These are phyloP conservation scores for Pyrenochaeta sp. DNA, from an alignment of 2,329 filamentous ascomycete genomes.

Conservation along the genomic window DNA sequence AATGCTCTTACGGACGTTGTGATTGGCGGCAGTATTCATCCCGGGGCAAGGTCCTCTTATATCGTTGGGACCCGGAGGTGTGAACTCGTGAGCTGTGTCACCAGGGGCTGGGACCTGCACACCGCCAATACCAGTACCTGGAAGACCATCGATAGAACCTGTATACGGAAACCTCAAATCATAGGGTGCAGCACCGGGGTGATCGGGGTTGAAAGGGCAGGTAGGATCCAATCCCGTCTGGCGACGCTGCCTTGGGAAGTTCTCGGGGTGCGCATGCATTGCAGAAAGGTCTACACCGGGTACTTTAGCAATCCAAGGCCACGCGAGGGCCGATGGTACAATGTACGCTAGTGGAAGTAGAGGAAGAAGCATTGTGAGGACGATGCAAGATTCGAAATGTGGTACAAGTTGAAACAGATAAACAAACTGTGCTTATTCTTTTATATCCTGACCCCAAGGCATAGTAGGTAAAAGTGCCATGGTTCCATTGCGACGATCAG, in stretches of 20 bases:
- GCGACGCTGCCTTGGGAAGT: slow-evolving; percentile 16
- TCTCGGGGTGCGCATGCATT: neutral
- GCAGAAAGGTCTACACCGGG: slow-evolving; percentile 27
- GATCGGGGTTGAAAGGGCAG: slow-evolving; percentile 36
- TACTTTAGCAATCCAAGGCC: slow-evolving; percentile 28
- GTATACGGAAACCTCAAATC: slow-evolving; percentile 50
- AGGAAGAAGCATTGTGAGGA: too few species aligned
- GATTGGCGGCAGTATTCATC: slow-evolving; percentile 54
- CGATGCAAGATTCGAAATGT: too few species aligned
- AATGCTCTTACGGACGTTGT: too few species aligned
- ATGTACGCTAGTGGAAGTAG: too few species aligned
- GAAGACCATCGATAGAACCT: slow-evolving; percentile 52
- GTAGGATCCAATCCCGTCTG: slow-evolving; percentile 19
- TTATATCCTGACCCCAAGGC: too few species aligned
- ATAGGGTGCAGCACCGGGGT: slow-evolving; percentile 31
- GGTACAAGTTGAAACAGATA: too few species aligned
- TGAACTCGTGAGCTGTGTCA: slow-evolving; percentile 44
- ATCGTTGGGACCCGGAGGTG: slow-evolving; percentile 28
- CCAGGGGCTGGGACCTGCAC: slow-evolving; percentile 55
- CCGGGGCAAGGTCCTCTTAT: slow-evolving; percentile 52
- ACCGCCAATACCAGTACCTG: slow-evolving; percentile 54
- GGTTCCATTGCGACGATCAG: too few species aligned
- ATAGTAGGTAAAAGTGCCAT: too few species aligned
- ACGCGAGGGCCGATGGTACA: slow-evolving; percentile 10
- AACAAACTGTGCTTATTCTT: too few species aligned